Evolutionary conservation across 331 rosid species (phyloP), one percentile per base, ranked within the genome.

Genomic region (Rosa hybrid): DNA sequence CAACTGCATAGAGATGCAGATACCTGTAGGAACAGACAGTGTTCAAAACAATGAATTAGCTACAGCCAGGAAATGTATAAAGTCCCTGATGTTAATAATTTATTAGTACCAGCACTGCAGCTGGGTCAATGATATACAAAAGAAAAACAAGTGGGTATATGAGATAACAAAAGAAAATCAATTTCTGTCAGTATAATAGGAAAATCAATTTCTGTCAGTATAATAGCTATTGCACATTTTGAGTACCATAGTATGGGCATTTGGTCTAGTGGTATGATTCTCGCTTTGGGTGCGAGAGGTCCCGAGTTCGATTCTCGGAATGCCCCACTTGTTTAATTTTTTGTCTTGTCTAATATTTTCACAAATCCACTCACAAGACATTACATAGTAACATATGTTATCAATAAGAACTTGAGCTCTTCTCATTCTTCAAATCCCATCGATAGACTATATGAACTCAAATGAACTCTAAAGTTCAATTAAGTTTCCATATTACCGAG

Each of bases 201-300:
- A 65, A 65, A 23, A 34, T 34, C 46, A 34, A 65, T 27, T 0
- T 25, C 18, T 5, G 7, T 30, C 12, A 38, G 42, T 12, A 16
- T 65, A 38, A 65, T 38, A 65, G 21, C 2, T 6, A 17, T 7
- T 65, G 21, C 46, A 65, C 21, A 30, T 13, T 2, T 14, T 38
- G 1, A 7, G 5, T 38, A 34, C 5, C 71, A 34, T 65, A 65
- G 23, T 34, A 2, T 0, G 91, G 88, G 84, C 87, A 82, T 88
- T 88, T 88, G 89, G 87, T 88, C 89, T 85, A 85, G 91, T 83
- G 89, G 87, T 86, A 83, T 85, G 89, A 88, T 88, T 86, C 87
- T 86, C 87, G 89, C 86, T 88, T 88, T 79, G 86, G 87, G 89
- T 86, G 89, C 81, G 87, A 83, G 86, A 86, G 89, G 87, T 88